Percentiles rank a stretch among this genome's conserved stretches.
phyloP scores from a whole-genome alignment of 768 basidiomycete species.

The Trametes punicea region DNA sequence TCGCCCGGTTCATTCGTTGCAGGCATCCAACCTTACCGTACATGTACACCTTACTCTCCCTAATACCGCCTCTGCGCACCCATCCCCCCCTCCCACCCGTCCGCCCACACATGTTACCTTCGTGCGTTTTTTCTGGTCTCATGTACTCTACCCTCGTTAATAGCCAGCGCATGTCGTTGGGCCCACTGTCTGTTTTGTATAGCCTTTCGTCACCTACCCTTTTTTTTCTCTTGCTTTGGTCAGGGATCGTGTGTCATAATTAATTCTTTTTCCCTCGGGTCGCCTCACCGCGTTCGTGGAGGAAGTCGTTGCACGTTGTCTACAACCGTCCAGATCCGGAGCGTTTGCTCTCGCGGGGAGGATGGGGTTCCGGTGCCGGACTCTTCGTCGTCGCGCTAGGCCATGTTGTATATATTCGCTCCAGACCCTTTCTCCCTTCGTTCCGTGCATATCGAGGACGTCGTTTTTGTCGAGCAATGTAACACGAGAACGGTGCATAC shows the following conservation, averaged over 20 bases:
- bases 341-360: no score
- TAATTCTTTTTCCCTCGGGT: not conserved
- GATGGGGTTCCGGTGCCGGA: no score
- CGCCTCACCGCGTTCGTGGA: not conserved
- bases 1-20: not conserved
- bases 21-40: conserved; percentile 2
- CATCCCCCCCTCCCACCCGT: not conserved
- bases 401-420: no score
- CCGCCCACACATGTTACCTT: not conserved
- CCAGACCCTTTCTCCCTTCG: no score
- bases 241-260: not conserved
- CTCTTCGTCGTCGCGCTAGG: no score
- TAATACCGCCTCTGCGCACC: conserved; percentile 3
- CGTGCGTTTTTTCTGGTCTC: not conserved
- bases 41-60: conserved; percentile 15
- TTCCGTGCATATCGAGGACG: no score
- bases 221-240: not conserved
- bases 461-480: no score
- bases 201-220: not conserved
- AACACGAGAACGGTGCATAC: no score
- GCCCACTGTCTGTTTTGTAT: not conserved
- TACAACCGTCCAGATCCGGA: no score
- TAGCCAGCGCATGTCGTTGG: not conserved
- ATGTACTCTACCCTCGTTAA: conserved; percentile 12
- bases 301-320: no score